These are phyloP conservation scores for Termitomyces sp. DNA, from an alignment of 768 basidiomycete species.

Conservation along the genomic window DNA sequence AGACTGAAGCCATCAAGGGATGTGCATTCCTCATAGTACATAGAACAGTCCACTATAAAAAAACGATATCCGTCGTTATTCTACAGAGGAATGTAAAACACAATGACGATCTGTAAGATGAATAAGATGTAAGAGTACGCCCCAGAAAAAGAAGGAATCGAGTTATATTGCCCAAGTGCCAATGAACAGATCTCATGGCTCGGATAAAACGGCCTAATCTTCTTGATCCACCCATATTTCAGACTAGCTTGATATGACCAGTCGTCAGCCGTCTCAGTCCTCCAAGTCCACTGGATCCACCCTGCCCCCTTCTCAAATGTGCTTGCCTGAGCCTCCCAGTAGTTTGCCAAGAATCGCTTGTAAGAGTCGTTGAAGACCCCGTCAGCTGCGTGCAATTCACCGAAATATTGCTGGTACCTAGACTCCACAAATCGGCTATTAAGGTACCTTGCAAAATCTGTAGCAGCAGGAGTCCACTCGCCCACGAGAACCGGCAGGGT, in stretches of 20 bases:
- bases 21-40: no score
- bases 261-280: slow-evolving; percentile 76
- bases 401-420: slow-evolving; percentile 60
- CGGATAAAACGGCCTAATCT: no score
- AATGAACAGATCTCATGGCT: not conserved
- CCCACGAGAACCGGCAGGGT: slow-evolving; percentile 81
- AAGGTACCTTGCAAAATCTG: slow-evolving; percentile 74
- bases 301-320: slow-evolving; percentile 58
- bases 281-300: slow-evolving; percentile 85
- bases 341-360: slow-evolving; percentile 74
- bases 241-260: slow-evolving; percentile 88
- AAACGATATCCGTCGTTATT: not conserved
- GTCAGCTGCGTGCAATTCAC: slow-evolving; percentile 71
- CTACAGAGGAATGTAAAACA: not conserved
- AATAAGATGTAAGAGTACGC: not conserved
- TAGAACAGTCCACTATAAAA: not conserved
- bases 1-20: not conserved
- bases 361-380: slow-evolving; percentile 73
- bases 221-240: slow-evolving; percentile 70
- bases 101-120: not conserved
- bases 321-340: slow-evolving; percentile 80
- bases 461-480: slow-evolving; percentile 79
- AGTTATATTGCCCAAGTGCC: not conserved
- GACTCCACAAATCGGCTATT: slow-evolving; percentile 74
- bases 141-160: not conserved